Evolutionary conservation across 2,329 filamentous ascomycete species (phyloP), one percentile per base, ranked within the genome.

Genomic region (Penicillium sp.): DNA sequence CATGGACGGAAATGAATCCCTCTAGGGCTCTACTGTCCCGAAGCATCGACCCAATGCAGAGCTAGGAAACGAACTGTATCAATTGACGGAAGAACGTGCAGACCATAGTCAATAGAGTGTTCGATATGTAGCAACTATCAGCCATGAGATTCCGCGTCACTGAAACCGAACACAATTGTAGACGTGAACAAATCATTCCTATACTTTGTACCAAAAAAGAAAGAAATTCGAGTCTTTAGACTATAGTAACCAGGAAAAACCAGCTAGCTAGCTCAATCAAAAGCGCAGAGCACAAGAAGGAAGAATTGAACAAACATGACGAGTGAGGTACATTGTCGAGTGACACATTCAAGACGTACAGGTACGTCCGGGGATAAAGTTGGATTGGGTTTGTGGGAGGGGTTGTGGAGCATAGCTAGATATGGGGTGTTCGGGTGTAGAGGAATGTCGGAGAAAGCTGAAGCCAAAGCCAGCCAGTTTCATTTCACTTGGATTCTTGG

Each of bases 221-320:
- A 8, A 29, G 13, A 35, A n/a, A 42, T 33, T 45, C 28, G 33
- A 31, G 28, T 45, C 47, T 49, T 45, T 49, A 35, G 33, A 49
- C 33, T 45, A 49, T 49, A 39, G 6, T 42, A 44, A 38, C 51
- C 33, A 53, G 31, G 32, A 45, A 33, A 43, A 41, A 52, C 34
- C n/a, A 48, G 43, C 44, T 46, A 49, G 24, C 49, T 52, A 53
- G 45, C 48, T 40, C 19, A 32, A 24, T 26, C 7, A 22, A 45
- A 48, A 44, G 8, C 37, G 8, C 21, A 43, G 17, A 41, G 43
- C 40, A 41, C 32, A 51, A 35, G 31, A 22, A 41, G 33, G 32
- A 32, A 19, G 46, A 32, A 45, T 39, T 45, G 29, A 21, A 38
- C 32, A 43, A 29, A 35, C 47, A 24, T 49, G 34, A 39, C 35